Evolutionary conservation across 176 grass and related monocot genomes (phyloP), one percentile per base, ranked within the genome.

Genomic region (Oryza brachyantha): DNA sequence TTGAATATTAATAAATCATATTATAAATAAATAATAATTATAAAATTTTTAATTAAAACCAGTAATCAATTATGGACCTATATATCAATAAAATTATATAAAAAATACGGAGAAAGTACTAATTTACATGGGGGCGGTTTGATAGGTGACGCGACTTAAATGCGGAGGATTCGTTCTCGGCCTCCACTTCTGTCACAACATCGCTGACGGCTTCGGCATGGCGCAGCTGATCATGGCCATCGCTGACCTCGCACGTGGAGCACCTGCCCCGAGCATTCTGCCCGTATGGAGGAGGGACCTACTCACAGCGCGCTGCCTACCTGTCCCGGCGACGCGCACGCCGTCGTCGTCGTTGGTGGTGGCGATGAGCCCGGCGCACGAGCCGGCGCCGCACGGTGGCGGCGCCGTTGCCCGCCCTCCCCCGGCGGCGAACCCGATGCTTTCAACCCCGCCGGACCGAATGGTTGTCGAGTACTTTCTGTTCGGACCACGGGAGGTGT

Each of bases 251-350:
- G 36, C 82, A 17, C 73, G 90, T 6, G 86, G 86, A 8, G 82
- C 61, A 28, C 34, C 42, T 3, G 38, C 14, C 14, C 85, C 80
- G 4, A 83, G 45, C 24, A 46, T 89, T 2, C 3, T 65, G 9
- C 90, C 90, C 0, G 73, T 89, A 22, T 92, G 90, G 90, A 36
- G 54, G 22, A 77, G 90, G 43, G 79, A 92, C 8, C 8, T 92
- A 8, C 79, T 92, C 0, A 74, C 68, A 0, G 11, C 78, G 5
- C 52, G 50, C 8, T 35, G 13, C 24, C 26, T 64, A 9, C 61
- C 59, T 55, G 2, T 6, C 5, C 45, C 54, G 1, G 13, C 42
- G 14, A 32, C 76, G 10, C 35, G 22, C 27, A 0, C 5, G 5
- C 48, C 50, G 0, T 55, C 50, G 21, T 8, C 50, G 1, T 0